Conservation (phyloP, 257 asterid species). For the Solanum microdontum region DNA sequence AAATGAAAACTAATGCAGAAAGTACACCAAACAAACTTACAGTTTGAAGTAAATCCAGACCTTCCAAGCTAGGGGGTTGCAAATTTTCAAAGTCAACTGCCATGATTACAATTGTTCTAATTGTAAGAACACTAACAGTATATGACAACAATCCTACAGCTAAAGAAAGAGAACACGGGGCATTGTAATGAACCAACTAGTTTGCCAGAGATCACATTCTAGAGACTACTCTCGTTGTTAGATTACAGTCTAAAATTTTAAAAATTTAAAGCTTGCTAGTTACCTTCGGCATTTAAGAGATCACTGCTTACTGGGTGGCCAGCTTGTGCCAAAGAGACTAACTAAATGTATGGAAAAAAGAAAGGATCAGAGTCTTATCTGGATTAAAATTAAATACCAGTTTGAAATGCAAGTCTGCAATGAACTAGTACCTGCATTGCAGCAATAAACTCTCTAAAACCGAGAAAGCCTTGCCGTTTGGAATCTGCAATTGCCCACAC, state of each 20-base stretch:
- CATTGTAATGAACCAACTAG: not conserved
- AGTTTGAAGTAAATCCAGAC: constrained; percentile 56
- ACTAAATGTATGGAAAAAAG: constrained; percentile 23
- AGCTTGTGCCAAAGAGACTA: constrained; percentile 82
- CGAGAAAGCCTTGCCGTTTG: constrained; percentile 88
- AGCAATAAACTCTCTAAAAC: constrained; percentile 70
- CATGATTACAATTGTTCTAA: not conserved
- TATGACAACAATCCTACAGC: not conserved
- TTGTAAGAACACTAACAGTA: not conserved
- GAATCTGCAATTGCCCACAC: constrained; percentile 97
- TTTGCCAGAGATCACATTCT: not conserved
- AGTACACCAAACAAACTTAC: constrained; percentile 33
- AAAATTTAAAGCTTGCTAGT: not conserved
- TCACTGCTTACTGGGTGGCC: constrained; percentile 54
- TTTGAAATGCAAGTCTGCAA: not conserved
- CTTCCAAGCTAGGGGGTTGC: constrained; percentile 81
- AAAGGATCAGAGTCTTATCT: not conserved
- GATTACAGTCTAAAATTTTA: not conserved
- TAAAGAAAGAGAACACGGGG: not conserved
- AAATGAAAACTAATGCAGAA: not conserved
- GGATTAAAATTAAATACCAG: not conserved
- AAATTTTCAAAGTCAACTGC: constrained; percentile 77
- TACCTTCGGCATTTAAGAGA: constrained; percentile 57
- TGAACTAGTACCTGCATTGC: constrained; percentile 71
- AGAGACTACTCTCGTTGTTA: not conserved